Evolutionary conservation across 176 grass and related monocot species (phyloP).

Genomic region (Eleusine coracana): DNA sequence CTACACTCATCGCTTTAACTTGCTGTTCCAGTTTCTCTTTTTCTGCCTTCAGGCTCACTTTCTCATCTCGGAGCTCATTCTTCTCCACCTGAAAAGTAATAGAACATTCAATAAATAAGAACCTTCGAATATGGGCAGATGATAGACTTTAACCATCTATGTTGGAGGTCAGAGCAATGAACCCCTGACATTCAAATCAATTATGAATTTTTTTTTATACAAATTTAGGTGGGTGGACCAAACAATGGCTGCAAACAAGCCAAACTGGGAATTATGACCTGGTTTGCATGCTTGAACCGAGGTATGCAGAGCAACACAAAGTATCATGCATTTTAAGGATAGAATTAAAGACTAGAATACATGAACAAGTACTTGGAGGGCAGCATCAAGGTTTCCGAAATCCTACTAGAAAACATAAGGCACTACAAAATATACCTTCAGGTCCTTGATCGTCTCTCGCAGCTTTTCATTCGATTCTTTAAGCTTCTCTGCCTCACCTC

Average conservation of each 20-base stretch:
- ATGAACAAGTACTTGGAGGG: background rate
- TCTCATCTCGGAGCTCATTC: constrained; percentile 77
- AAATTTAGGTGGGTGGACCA: constrained; percentile 1
- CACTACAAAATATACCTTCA: constrained; percentile 53
- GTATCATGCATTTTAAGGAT: background rate
- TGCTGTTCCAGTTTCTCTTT: constrained; percentile 79
- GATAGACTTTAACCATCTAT: background rate
- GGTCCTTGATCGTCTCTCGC: constrained; percentile 60
- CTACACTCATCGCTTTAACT: constrained; percentile 56
- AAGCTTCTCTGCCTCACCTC: constrained; percentile 58
- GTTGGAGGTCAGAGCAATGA: background rate
- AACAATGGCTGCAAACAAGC: constrained; percentile 6
- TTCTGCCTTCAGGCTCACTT: constrained; percentile 72
- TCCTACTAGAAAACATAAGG: constrained; percentile 1
- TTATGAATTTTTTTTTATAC: background rate
- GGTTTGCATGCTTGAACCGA: background rate
- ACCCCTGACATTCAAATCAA: background rate
- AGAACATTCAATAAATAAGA: background rate
- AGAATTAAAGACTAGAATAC: background rate
- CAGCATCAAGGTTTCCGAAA: background rate
- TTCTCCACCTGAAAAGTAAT: constrained; percentile 66
- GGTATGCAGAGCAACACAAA: background rate
- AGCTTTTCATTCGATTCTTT: constrained; percentile 70
- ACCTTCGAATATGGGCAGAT: background rate
- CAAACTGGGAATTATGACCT: background rate